Evolutionary conservation across 352 stramenopile species (phyloP).

Genomic region (Peronospora farinosa): DNA sequence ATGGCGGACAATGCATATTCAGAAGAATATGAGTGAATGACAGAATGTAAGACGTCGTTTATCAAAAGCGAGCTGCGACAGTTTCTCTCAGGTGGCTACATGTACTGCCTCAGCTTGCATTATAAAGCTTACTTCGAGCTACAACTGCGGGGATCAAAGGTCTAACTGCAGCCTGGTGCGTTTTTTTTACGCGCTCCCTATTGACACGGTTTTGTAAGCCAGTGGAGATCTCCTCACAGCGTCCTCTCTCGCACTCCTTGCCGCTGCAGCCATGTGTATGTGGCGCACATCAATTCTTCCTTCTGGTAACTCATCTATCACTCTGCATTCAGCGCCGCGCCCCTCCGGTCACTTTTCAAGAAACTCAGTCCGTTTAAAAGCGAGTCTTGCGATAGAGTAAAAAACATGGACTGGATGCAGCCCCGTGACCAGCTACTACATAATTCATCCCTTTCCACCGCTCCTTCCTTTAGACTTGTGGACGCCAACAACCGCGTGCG

Average conservation of each 20-base stretch:
- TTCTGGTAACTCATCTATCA: conserved; percentile 16
- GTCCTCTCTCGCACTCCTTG: conserved; percentile 14
- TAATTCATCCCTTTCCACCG: conserved; percentile 19
- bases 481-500: conserved; percentile 69
- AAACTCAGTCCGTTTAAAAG: neutral
- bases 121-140: too few relatives aligned
- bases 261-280: conserved; percentile 10
- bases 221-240: conserved; percentile 19
- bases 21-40: neutral
- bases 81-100: neutral
- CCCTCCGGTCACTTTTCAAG: conserved; percentile 7
- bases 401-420: conserved; percentile 55
- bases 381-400: conserved; percentile 1
- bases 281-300: conserved; percentile 14
- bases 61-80: neutral
- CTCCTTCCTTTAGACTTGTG: conserved; percentile 62
- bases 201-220: conserved; percentile 15
- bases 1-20: neutral
- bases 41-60: neutral
- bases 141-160: too few relatives aligned
- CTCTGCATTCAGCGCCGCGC: conserved; percentile 25
- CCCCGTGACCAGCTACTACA: conserved; percentile 36
- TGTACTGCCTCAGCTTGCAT: neutral
- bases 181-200: conserved; percentile 3
- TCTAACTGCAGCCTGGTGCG: conserved; percentile 16